These are phyloP conservation scores for Akebia trifoliata DNA, from an alignment of 164 flowering plant species.

Conservation along the genomic window DNA sequence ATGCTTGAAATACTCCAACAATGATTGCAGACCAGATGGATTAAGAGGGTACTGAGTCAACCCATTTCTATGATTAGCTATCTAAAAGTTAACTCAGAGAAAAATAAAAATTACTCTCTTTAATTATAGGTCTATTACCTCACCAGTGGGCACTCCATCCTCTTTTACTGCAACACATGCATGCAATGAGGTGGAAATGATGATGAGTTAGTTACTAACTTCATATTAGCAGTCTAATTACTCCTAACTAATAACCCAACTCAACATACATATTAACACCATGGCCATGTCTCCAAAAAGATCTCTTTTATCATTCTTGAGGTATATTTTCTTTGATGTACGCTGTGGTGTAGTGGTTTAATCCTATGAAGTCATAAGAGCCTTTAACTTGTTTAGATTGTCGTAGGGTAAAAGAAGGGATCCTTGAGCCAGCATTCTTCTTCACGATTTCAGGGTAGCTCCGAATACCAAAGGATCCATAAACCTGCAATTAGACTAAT, in stretches of 20 bases:
- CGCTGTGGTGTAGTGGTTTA: slow-evolving; percentile 36
- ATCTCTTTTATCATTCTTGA: slow-evolving; percentile 28
- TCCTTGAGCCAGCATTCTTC: slow-evolving; percentile 34
- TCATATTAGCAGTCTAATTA: no score
- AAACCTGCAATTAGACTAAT: slow-evolving; percentile 23
- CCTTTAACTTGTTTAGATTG: slow-evolving; percentile 40
- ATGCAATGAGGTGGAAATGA: background rate
- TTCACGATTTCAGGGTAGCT: slow-evolving; percentile 42
- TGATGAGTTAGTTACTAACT: no score
- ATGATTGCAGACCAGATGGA: slow-evolving; percentile 30
- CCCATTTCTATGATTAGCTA: background rate
- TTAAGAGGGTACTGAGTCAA: slow-evolving; percentile 25
- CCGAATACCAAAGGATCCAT: slow-evolving; percentile 34
- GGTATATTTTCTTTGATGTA: slow-evolving; percentile 26
- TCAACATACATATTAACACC: slow-evolving; percentile 22
- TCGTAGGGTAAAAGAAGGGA: slow-evolving; percentile 36
- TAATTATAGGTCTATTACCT: slow-evolving; percentile 28
- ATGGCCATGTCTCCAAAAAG: slow-evolving; percentile 29
- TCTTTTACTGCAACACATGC: slow-evolving; percentile 5
- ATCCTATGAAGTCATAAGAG: slow-evolving; percentile 49
- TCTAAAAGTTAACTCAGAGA: background rate
- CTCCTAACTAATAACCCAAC: no score
- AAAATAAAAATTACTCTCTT: background rate
- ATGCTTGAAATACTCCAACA: slow-evolving; percentile 48
- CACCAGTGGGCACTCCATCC: slow-evolving; percentile 7